Evolutionary conservation across 1,284 basidiomycete species (phyloP), one percentile per base, ranked within the genome.

Genomic region (Trametes pubescens): DNA sequence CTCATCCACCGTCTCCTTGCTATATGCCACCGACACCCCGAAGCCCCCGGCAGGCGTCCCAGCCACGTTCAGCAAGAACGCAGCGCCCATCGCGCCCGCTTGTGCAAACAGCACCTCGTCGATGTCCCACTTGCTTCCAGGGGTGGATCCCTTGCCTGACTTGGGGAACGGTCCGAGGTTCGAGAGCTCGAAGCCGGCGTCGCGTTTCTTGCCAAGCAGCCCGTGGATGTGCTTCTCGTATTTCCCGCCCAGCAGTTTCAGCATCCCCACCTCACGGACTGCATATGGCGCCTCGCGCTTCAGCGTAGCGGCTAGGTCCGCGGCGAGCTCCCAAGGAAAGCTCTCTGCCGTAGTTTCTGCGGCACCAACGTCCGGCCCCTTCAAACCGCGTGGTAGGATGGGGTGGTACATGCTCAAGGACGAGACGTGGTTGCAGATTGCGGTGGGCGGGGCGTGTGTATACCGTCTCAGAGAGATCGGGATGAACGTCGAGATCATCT

Each of bases 341-440:
- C 54, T 53, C 8, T 67, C 64, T 14, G 46, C 49, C 57, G 57
- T 57, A 18, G 47, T 34, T 18, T n/a, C n/a, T n/a, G n/a, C n/a
- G n/a, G n/a, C n/a, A n/a, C n/a, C n/a, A n/a, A n/a, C n/a, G n/a
- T n/a, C n/a, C n/a, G n/a, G n/a, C n/a, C n/a, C n/a, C n/a, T 13
- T 18, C 14, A 11, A 16, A 11, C 43, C 13, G 26, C 7, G 48
- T 8, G 52, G 54, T 18, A 71, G 52, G 51, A 79, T 64, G 24
- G 70, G 67, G 11, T 71, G 56, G 59, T 69, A 73, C 2, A 62
- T 56, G 43, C 64, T 46, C 46, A 74, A 65, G 1, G 62, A 24
- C 4, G 79, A 78, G 43, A 77, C 72, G 51, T 75, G 71, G 60
- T 79, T 75, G 67, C 78, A 79, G 47, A 81, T 74, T n/a, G 61